Base-by-base conservation (phyloP, 306 rosid genomes). In the Gastrolobium villosum region DNA sequence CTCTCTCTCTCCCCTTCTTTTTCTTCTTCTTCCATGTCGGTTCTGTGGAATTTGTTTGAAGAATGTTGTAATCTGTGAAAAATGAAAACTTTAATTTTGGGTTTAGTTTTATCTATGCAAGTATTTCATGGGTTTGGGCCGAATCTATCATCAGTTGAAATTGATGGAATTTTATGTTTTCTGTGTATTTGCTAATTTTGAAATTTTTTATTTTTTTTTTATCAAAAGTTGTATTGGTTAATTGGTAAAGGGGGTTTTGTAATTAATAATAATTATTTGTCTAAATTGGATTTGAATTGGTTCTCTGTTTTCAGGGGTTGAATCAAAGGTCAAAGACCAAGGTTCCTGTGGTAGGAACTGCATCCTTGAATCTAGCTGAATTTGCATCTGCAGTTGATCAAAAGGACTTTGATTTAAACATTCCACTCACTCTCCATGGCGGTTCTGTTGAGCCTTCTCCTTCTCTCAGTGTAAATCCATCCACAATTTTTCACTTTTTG, bases 331-430 rank as follows among this genome's bases (percentile, higher is more conserved):
- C 90, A 10, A 96, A 93, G 77, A 83, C 65, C 76, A 95, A 91
- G 86, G 90, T 86, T 71, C 87, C 87, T 52, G 87, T 88, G 54
- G 80, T 91, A 13, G 99, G 99, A 63, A 86, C 87, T 3, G 94
- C 92, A 10, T 85, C 93, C 9, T 81, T 96, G 93, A 96, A 96
- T 75, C 87, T 96, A 70, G 92, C 99, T 59, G 99, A 96, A 62
- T 89, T 79, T 74, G 89, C 94, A 72, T 85, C 88, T n/a, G 90
- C 70, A 2, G 83, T 87, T 73, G 96, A 93, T 83, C 79, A 91
- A 78, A 90, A 87, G 6, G 97, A 96, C 81, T 82, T 90, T 72
- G 90, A 93, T 56, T 81, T 96, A 43, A 89, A 71, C 83, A 81
- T 96, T 68, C 97, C 97, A 26, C 86, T 96, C 35, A 78, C 83